phyloP scores from a whole-genome alignment of 352 stramenopile species.

The Globisporangium emineosum region DNA sequence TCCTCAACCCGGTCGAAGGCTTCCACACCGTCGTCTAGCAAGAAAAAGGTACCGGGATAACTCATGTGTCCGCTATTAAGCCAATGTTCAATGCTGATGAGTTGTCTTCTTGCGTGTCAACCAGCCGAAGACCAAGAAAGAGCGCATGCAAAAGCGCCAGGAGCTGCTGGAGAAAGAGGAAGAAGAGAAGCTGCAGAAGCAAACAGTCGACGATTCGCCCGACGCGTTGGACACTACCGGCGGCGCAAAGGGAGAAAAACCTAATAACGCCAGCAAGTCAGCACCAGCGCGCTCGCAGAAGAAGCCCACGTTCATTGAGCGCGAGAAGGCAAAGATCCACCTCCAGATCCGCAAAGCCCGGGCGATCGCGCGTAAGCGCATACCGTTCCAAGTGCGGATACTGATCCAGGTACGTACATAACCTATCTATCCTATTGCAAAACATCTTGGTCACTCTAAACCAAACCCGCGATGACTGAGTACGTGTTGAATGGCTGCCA shows the following conservation, averaged over 20 bases:
- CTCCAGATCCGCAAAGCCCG: constrained; percentile 48
- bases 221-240: not conserved
- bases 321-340: constrained; percentile 55
- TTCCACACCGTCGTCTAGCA: not conserved
- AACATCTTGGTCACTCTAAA: not conserved
- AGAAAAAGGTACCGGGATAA: constrained; percentile 13
- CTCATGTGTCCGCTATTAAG: too few relatives aligned
- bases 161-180: constrained; percentile 59
- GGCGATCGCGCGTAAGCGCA: constrained; percentile 52
- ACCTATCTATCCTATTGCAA: too few relatives aligned
- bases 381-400: constrained; percentile 66
- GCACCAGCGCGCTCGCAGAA: not conserved
- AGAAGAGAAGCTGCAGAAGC: constrained; percentile 24
- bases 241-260: not conserved
- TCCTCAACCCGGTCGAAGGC: not conserved
- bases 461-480: too few relatives aligned
- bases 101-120: not conserved
- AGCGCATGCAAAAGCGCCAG: constrained; percentile 52
- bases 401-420: constrained; percentile 41
- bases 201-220: not conserved
- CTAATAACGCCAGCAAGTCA: not conserved
- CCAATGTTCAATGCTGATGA: not conserved
- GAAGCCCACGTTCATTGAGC: constrained; percentile 43
- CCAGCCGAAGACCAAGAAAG: constrained; percentile 41
- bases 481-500: not conserved